These are phyloP conservation scores for Blechomonas ayalai DNA, from an alignment of 208 protist genomes.

Conservation along the genomic window DNA sequence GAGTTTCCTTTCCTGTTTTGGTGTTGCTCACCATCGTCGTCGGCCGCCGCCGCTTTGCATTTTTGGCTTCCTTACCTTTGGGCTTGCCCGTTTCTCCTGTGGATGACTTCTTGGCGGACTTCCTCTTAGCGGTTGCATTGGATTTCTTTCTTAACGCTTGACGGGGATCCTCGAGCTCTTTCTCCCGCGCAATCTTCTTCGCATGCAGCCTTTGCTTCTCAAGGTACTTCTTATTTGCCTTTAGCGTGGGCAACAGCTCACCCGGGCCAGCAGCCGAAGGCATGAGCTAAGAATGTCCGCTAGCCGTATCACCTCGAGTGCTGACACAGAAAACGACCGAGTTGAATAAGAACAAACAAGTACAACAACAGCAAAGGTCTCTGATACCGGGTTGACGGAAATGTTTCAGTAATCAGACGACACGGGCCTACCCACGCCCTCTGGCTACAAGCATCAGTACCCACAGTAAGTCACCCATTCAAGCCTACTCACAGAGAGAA, in stretches of 20 bases:
- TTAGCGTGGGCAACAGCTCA: conserved; percentile 8
- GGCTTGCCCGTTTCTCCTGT: neutral
- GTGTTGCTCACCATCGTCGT: conserved; percentile 34
- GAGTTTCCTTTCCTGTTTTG: conserved; percentile 42
- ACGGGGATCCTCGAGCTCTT: conserved; percentile 4
- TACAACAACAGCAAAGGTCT: too few species aligned
- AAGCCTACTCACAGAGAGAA: too few species aligned
- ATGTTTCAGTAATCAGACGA: too few species aligned
- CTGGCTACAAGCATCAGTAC: too few species aligned
- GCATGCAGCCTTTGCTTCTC: conserved; percentile 40
- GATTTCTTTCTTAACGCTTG: neutral
- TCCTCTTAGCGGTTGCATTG: neutral
- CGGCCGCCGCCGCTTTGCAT: conserved; percentile 16
- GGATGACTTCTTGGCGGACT: conserved; percentile 4
- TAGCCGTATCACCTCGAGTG: too few species aligned
- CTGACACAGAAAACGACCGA: too few species aligned
- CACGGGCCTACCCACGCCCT: too few species aligned
- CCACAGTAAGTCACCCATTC: too few species aligned
- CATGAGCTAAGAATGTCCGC: too few species aligned
- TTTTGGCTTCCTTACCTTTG: conserved; percentile 8
- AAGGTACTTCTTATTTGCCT: conserved; percentile 54
- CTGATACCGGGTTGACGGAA: too few species aligned
- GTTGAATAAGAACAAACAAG: too few species aligned
- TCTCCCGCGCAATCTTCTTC: conserved; percentile 23
- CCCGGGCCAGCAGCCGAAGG: too few species aligned